Evolutionary conservation across 495 filamentous ascomycete species (phyloP), one percentile per base, ranked within the genome.

Genomic region (Astrothelium macrocarpum): DNA sequence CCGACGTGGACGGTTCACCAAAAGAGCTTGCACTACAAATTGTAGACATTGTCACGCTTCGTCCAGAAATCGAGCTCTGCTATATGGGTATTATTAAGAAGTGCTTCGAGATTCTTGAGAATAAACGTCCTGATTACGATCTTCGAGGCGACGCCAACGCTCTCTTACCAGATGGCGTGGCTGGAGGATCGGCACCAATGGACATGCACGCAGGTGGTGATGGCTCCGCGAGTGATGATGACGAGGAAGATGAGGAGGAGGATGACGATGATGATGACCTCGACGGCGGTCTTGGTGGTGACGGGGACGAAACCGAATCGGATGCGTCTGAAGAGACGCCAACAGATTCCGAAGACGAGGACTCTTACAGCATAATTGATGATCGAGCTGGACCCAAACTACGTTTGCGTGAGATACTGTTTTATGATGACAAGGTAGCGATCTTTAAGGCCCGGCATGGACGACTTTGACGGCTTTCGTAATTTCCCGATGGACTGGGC

Each of bases 71-170:
- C 29, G 85, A 87, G 66, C 76, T 96, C 16, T 89, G 85, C 67
- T 96, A 96, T 69, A 78, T 94, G 64, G 92, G 90, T n/a, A 82
- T 96, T 56, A 77, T 80, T 34, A 76, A 73, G 7, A 96, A 95
- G 73, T 96, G 93, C 74, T 96, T 90, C 70, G 91, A 96, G 71
- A 88, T 97, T 59, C 77, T 91, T 10, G 92, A 97, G 72, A 79
- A 79, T 42, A 79, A 71, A 34, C 65, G 78, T 26, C 75, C 75
- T 16, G 75, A 81, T 60, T 79, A 83, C n/a, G 77, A 78, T 58
- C 62, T 68, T 18, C 49, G 49, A 11, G 49, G 49, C 67, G 68
- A 31, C 59, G 63, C 53, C 63, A 70, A 31, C 43, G 64, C 46
- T 59, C 46, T 56, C 42, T 59, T 42, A 49, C 20, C 25, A 60